Base-by-base conservation (phyloP, 164 flowering plant species). In the Vitis cinerea region DNA sequence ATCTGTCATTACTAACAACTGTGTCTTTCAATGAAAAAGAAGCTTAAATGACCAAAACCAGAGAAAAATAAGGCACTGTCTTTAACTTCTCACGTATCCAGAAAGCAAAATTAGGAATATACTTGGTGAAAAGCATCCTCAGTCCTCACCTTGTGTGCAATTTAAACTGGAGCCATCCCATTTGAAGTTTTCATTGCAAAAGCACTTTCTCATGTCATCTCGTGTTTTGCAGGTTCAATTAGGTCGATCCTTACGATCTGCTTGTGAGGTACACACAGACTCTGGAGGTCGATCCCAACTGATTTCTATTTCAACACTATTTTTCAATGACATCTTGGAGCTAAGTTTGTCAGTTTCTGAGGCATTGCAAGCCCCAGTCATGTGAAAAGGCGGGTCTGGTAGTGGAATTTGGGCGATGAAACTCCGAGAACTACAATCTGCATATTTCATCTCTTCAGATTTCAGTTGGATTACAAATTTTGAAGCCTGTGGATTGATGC, bases 281-380 rank as follows among this genome's bases (percentile, higher is more conserved):
- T 66, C 71, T 13, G 10, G 17, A 5, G 74, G 64, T 8, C 68
- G 67, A 12, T 66, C 29, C 74, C 78, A 75, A 27, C 56, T 29
- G 2, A 75, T 66, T 30, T 64, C 74, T 7, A 65, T 1, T 4
- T 17, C 59, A n/a, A 3, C 10, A 59, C 8, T 23, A 11, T 14
- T 30, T 44, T 55, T 31, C 14, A 15, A 8, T 29, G 19, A 30
- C 44, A 37, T 30, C 16, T 37, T 3, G 44, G 44, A 37, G 44
- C 44, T 6, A 37, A 6, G 7, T 3, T 37, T 6, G 44, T 37
- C 44, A 37, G 44, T 37, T 37, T 6, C 44, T 3, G 7, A 3
- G 6, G 44, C 7, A 6, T 37, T 37, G 44, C 44, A 37, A 37
- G 7, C 44, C 4, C 44, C 44, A 37, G 44, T 37, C 7, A 37